phyloP scores from a whole-genome alignment of 257 asterid genomes.

The Solanum corneliomulleri region DNA sequence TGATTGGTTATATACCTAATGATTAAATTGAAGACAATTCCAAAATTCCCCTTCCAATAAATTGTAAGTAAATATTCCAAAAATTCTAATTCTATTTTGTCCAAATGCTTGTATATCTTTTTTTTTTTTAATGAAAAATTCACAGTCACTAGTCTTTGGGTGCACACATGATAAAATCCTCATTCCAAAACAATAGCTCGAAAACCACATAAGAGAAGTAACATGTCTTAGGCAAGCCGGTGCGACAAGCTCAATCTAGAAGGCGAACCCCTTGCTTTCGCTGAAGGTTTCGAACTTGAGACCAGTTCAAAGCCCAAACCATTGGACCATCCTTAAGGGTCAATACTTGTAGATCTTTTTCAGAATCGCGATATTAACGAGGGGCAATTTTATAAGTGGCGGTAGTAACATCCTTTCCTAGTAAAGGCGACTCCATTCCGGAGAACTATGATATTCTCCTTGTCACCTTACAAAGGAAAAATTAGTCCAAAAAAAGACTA shows the following conservation, averaged over 20 bases:
- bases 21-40: neutral
- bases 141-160: accelerated
- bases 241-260: neutral
- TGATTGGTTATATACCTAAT: neutral
- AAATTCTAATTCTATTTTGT: neutral
- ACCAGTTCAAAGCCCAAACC: neutral
- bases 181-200: accelerated
- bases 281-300: neutral
- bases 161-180: accelerated
- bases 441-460: neutral
- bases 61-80: neutral
- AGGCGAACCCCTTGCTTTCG: accelerated
- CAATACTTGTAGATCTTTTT: neutral
- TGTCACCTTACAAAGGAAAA: neutral
- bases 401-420: neutral
- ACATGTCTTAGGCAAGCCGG: neutral
- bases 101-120: neutral
- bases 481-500: neutral
- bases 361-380: neutral
- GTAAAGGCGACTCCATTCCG: neutral
- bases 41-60: neutral
- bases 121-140: too few relatives aligned
- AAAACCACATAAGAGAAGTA: neutral
- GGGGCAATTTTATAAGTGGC: neutral
- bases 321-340: neutral